phyloP scores from a whole-genome alignment of 2,329 filamentous ascomycete genomes.

The Chrysoporthe puriensis region DNA sequence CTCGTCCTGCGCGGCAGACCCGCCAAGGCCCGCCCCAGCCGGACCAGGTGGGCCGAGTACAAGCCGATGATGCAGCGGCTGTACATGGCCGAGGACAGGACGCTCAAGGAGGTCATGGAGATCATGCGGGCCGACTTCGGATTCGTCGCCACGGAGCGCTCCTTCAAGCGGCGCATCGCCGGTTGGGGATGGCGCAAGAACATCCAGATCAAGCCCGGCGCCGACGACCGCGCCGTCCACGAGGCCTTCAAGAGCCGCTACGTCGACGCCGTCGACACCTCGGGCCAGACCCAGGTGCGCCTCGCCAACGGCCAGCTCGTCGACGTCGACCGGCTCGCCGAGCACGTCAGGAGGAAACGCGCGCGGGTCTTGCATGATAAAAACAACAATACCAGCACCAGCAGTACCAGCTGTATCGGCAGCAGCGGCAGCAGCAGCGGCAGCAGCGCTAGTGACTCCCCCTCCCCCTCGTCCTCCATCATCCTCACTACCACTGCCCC shows the following conservation, averaged over 20 bases:
- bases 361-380: not conserved
- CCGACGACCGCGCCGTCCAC: conserved; percentile 10
- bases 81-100: conserved; percentile 25
- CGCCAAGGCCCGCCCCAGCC: not conserved
- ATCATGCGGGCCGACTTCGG: conserved; percentile 20
- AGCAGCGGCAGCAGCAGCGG: not conserved
- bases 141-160: conserved; percentile 11
- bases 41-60: conserved; percentile 17
- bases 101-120: conserved; percentile 27
- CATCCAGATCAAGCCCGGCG: conserved; percentile 8
- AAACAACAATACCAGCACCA: not conserved
- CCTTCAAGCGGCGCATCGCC: conserved; percentile 16
- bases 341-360: conserved; percentile 14
- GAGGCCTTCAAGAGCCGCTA: conserved; percentile 8
- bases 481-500: not conserved
- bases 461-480: not conserved
- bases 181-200: conserved; percentile 21
- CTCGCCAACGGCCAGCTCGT: conserved; percentile 16
- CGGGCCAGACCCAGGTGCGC: conserved; percentile 8
- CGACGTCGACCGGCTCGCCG: conserved; percentile 7
- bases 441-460: not conserved
- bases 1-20: not conserved
- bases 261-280: not conserved
- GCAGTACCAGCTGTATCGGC: not conserved
- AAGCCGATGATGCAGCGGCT: conserved; percentile 24